Percentiles rank a stretch among this genome's conserved stretches.
phyloP scores from a whole-genome alignment of 306 rosid genomes.

The Myrica gale region DNA sequence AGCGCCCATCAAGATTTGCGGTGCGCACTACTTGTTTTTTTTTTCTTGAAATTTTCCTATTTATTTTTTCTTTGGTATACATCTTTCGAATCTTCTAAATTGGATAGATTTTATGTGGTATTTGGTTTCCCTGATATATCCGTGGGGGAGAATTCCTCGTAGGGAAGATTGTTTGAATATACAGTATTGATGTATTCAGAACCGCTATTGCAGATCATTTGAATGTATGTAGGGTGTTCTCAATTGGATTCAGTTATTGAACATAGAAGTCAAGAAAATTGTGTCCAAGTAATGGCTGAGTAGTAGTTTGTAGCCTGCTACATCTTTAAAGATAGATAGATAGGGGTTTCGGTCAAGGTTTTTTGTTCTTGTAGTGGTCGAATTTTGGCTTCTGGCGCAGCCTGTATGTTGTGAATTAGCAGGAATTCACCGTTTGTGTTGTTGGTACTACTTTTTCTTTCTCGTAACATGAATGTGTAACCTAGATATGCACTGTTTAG shows the following conservation, averaged over 20 bases:
- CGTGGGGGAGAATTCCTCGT: neutral
- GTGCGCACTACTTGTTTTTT: constrained; percentile 28
- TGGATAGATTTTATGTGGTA: neutral
- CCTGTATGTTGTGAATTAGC: neutral
- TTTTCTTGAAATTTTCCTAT: neutral
- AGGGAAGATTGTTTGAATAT: neutral
- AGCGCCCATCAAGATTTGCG: constrained; percentile 95
- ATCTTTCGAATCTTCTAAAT: neutral
- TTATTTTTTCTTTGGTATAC: too few species aligned
- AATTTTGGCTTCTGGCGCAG: neutral
- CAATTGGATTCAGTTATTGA: neutral
- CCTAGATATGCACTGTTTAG: neutral
- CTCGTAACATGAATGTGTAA: neutral
- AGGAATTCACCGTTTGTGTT: neutral
- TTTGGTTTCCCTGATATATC: neutral
- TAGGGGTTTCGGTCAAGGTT: too few species aligned
- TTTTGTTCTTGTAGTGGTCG: too few species aligned
- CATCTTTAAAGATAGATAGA: too few species aligned
- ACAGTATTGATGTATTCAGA: neutral
- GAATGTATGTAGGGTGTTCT: neutral
- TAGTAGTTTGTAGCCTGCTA: neutral
- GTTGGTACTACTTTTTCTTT: neutral
- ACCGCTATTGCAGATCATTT: neutral
- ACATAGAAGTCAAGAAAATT: neutral
- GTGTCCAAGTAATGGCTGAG: neutral